Percentiles rank a stretch among this genome's conserved stretches.
Evolutionary conservation across 768 basidiomycete genomes (phyloP).

Genomic region (Xerocomus potaroensis): DNA sequence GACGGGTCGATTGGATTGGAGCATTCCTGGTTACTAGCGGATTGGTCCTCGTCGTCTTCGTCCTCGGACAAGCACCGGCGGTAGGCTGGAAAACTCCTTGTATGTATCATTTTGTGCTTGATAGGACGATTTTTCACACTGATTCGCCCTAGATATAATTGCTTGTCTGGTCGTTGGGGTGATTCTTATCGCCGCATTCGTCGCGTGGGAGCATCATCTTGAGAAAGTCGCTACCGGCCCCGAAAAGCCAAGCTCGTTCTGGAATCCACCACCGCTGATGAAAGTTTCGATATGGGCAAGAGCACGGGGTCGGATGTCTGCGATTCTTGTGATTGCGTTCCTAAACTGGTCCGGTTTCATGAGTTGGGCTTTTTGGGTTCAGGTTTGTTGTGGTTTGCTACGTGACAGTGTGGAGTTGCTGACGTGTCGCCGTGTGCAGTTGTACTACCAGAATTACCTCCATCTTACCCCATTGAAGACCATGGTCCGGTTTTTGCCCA

Average conservation of each 20-base stretch:
- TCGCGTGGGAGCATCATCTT: conserved; percentile 63
- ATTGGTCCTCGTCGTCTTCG: conserved; percentile 67
- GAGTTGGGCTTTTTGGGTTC: conserved; percentile 50
- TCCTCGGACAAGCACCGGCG: conserved; percentile 62
- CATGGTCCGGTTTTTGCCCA: conserved; percentile 66
- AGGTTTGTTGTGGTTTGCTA: conserved; percentile 23
- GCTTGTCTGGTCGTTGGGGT: conserved; percentile 61
- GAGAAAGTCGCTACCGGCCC: conserved; percentile 32
- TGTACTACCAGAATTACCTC: conserved; percentile 70
- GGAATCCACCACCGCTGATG: conserved; percentile 61
- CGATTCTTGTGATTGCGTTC: conserved; percentile 60
- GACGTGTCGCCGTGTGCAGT: conserved; percentile 29
- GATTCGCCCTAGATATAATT: conserved; percentile 54
- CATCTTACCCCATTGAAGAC: conserved; percentile 51
- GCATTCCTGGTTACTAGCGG: conserved; percentile 61
- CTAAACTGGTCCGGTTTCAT: conserved; percentile 58
- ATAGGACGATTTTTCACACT: conserved; percentile 19
- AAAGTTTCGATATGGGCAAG: conserved; percentile 58
- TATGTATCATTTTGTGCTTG: conserved; percentile 24
- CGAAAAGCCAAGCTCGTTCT: conserved; percentile 20
- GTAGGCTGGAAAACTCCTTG: conserved; percentile 62
- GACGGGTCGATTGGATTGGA: conserved; percentile 75
- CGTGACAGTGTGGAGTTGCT: not conserved
- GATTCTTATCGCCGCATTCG: conserved; percentile 50
- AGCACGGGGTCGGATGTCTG: conserved; percentile 58